Evolutionary conservation across 495 filamentous ascomycete genomes (phyloP), one percentile per base, ranked within the genome.

Genomic region (Parathielavia appendiculata): DNA sequence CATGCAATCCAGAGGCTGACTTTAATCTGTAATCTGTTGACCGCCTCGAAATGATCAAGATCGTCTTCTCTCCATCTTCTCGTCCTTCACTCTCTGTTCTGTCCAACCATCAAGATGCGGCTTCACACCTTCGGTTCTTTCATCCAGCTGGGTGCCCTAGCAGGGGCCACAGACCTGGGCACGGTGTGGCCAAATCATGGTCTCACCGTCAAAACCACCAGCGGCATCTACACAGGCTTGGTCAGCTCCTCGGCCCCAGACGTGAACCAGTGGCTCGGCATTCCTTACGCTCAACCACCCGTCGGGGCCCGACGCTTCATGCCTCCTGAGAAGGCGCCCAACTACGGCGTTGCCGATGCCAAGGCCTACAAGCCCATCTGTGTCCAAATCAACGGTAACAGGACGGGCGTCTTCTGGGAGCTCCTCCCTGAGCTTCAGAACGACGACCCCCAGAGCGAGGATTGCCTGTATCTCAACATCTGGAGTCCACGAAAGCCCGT

Each of bases 401-500:
- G 51, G 51, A 62, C 58, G 43, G 49, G 32, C 32, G 41, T 61
- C 1, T 69, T 64, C 41, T 62, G 58, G 41, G 49, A 56, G 44
- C 53, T 53, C 22, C 20, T 61, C 26, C 62, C 51, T 16, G 51
- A 64, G 34, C 61, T 57, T 39, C 57, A 57, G 40, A 57, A 56
- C 39, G 50, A 30, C 9, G 58, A 54, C 14, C 23, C 26, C 20
- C 52, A 64, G 39, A 68, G 56, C 58, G 72, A 75, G 56, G 73
- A 75, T 50, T 75, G 72, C 45, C 51, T 75, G 46, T 63, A 59
- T 39, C 63, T 75, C 50, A 75, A 75, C 57, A 62, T 75, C 52
- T 69, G 68, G 69, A 58, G 67, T 45, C 67, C 71, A 17, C 59
- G 73, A 58, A 51, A 63, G 52, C 57, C 72, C 50, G 68, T 48